Conservation (phyloP, 2,329 filamentous ascomycete species). For the Metarhizium humberi region DNA sequence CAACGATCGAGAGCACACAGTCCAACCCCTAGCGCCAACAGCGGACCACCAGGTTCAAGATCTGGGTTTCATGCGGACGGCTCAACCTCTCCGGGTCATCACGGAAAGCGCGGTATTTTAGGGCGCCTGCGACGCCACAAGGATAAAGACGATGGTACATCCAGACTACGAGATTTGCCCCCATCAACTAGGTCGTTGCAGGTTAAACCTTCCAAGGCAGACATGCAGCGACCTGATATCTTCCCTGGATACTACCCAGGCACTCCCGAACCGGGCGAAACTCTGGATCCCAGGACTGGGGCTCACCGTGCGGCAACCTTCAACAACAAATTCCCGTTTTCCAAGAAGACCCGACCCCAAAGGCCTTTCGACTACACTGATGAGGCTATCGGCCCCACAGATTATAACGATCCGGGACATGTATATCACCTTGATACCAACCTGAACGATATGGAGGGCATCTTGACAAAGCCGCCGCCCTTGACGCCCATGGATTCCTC, state of each 20-base stretch:
- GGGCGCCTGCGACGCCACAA: constrained; percentile 42
- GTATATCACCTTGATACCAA: constrained; percentile 80
- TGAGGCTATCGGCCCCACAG: constrained; percentile 51
- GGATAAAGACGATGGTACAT: constrained; percentile 42
- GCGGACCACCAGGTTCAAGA: constrained; percentile 41
- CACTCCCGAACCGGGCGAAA: constrained; percentile 19
- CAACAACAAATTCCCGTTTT: constrained; percentile 55
- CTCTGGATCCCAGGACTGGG: constrained; percentile 18
- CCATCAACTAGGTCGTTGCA: constrained; percentile 45
- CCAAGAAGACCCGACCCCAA: constrained; percentile 42
- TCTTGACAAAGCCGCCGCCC: constrained; percentile 62
- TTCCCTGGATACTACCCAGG: constrained; percentile 21
- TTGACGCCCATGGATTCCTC: constrained; percentile 61
- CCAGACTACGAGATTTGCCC: constrained; percentile 38
- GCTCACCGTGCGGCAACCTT: constrained; percentile 39
- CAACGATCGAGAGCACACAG: constrained; percentile 60
- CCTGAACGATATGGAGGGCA: constrained; percentile 83
- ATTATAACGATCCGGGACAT: constrained; percentile 48
- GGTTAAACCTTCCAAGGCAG: constrained; percentile 37
- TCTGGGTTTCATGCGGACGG: constrained; percentile 37
- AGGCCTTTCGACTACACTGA: constrained; percentile 42
- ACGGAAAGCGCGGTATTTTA: constrained; percentile 42
- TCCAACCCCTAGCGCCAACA: constrained; percentile 68
- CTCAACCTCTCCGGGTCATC: constrained; percentile 49
- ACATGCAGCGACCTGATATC: constrained; percentile 31